Evolutionary conservation across 2,329 filamentous ascomycete genomes (phyloP).

Genomic region (Keithomyces neogunnii): DNA sequence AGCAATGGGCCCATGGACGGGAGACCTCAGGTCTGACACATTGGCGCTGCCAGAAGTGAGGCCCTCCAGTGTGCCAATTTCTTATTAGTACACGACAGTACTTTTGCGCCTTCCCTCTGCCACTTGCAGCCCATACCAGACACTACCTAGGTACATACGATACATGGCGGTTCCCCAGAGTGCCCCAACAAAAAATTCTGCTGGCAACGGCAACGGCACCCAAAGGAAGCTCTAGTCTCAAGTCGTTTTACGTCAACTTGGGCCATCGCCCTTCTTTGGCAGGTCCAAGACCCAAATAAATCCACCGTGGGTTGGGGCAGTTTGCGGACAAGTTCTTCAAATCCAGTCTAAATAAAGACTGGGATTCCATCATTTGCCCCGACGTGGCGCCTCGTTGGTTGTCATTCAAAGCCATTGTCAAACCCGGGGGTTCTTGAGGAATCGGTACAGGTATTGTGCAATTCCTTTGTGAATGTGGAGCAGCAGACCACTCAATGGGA

Average conservation of each 20-base stretch:
- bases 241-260: neutral
- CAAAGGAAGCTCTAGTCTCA: neutral
- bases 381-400: neutral
- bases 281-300: neutral
- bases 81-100: no score
- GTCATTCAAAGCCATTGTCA: neutral
- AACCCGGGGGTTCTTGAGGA: neutral
- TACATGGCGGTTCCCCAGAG: no score
- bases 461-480: neutral
- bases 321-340: neutral
- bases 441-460: no score
- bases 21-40: no score
- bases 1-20: no score
- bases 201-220: neutral
- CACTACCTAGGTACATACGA: no score
- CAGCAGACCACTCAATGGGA: neutral
- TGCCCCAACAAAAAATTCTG: no score
- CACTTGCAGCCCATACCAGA: no score
- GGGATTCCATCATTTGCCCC: neutral
- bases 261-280: neutral
- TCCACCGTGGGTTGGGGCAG: conserved; percentile 2
- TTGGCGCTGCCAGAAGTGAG: no score
- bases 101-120: no score
- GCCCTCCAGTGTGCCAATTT: no score
- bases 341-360: neutral